Evolutionary conservation across 129 eudicot genomes (phyloP), one percentile per base, ranked within the genome.

Genomic region (Flaveria sonorensis): DNA sequence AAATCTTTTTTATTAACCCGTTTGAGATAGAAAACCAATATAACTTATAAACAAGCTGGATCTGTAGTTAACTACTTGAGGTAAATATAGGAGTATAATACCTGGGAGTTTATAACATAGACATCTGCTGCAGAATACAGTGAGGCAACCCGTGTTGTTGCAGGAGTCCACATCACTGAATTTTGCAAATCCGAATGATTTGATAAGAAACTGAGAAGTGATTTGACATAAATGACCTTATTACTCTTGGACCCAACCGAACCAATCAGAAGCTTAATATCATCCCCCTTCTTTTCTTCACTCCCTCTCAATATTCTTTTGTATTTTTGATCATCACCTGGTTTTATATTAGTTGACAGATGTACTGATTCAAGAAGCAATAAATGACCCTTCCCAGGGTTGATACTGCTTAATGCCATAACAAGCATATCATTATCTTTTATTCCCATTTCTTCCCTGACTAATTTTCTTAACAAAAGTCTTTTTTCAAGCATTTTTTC

Each of bases 211-310:
- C 76, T 51, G 16, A 94, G 91, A 36, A 94, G 82, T 42, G 80
- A 81, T 83, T 87, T 94, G 26, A 94, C 97, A 81, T 94, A 94
- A 55, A 73, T 68, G 48, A 89, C 89, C 87, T 94, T 94, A 76
- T 94, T 94, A 73, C 98, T 91, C 83, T 94, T 94, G 1, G 98
- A 94, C 39, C 98, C 98, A 48, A 94, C 97, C 32, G 98, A 94
- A 63, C 98, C 98, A 42, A 94, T 89, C 16, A 94, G 88, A 63
- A 94, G 71, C 84, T 91, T 94, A 66, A 93, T 84, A 67, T 68
- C 79, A 77, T 77, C 52, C 68, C 48, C 81, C 69, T 77, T 45
- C 67, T 60, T 73, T 74, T 23, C 81, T 65, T 63, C 82, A 63
- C 71, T 82, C 74, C 40, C 75, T 24, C 75, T 79, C 75, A 83